A percentile compares a stretch with the other conserved stretches of the same genome.
Evolutionary conservation across 306 rosid species (phyloP).

Genomic region (Gastrolobium bilobum): DNA sequence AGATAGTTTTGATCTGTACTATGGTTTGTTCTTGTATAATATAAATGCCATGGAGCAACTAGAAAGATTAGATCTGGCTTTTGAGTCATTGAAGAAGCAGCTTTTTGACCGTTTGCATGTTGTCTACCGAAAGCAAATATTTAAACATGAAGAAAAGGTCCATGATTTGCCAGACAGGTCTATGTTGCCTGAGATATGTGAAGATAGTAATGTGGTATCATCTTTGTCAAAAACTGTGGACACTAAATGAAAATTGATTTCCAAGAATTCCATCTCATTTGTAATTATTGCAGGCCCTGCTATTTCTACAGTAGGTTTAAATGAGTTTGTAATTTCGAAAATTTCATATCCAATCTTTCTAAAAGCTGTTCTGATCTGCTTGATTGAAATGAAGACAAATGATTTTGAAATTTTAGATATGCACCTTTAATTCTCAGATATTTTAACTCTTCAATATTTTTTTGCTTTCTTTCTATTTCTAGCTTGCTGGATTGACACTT

Average conservation of each 20-base stretch:
- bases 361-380: neutral
- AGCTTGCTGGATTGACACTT: conserved; percentile 20
- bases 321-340: conserved; percentile 3
- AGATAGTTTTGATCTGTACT: conserved; percentile 92
- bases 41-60: conserved; percentile 85
- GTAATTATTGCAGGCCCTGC: conserved; percentile 34
- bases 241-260: conserved; percentile 47
- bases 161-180: conserved; percentile 46
- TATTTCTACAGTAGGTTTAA: neutral
- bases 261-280: conserved; percentile 37
- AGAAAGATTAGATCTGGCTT: conserved; percentile 69
- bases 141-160: conserved; percentile 57
- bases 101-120: conserved; percentile 77
- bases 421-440: conserved; percentile 17
- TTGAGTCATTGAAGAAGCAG: conserved; percentile 80
- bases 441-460: neutral
- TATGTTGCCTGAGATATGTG: conserved; percentile 53
- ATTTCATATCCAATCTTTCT: conserved; percentile 31
- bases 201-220: conserved; percentile 46
- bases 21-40: conserved; percentile 91
- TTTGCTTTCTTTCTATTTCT: conserved; percentile 8
- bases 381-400: conserved; percentile 33
- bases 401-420: conserved; percentile 15
- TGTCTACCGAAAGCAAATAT: conserved; percentile 63
- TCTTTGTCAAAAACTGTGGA: conserved; percentile 49